These are phyloP conservation scores for Fagopyrum tataricum DNA, from an alignment of 148 eudicot species.

Conservation along the genomic window DNA sequence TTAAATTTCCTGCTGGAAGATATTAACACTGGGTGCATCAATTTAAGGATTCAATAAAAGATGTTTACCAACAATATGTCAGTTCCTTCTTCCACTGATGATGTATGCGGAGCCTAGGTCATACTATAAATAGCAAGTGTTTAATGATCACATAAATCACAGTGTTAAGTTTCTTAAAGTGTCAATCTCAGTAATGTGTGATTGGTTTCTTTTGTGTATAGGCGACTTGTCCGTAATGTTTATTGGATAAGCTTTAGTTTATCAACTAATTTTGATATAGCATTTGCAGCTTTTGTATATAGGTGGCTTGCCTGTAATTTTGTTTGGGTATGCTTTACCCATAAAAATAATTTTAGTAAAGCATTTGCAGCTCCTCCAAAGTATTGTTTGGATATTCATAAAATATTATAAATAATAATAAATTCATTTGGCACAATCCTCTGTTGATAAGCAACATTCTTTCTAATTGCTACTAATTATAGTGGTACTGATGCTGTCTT, in stretches of 20 bases:
- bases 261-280: not conserved
- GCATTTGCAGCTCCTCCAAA: slow-evolving; percentile 1
- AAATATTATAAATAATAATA: not conserved
- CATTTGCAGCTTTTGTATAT: not conserved
- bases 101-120: not conserved
- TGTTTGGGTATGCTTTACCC: not conserved
- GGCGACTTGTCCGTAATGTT: not conserved
- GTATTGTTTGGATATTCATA: not conserved
- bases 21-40: not conserved
- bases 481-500: not conserved
- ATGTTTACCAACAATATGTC: not conserved
- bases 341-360: not conserved
- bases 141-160: not conserved
- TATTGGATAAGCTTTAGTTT: not conserved
- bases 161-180: not conserved
- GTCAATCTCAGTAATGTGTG: not conserved
- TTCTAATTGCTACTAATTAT: not conserved
- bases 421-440: not conserved
- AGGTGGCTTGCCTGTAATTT: not conserved
- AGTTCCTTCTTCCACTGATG: not conserved
- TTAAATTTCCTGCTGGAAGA: slow-evolving; percentile 6
- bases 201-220: not conserved
- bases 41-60: not conserved
- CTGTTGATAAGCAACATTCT: not conserved
- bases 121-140: not conserved